Evolutionary conservation across 2,329 filamentous ascomycete genomes (phyloP), one percentile per base, ranked within the genome.

Genomic region (Incumbomyces delicatus): DNA sequence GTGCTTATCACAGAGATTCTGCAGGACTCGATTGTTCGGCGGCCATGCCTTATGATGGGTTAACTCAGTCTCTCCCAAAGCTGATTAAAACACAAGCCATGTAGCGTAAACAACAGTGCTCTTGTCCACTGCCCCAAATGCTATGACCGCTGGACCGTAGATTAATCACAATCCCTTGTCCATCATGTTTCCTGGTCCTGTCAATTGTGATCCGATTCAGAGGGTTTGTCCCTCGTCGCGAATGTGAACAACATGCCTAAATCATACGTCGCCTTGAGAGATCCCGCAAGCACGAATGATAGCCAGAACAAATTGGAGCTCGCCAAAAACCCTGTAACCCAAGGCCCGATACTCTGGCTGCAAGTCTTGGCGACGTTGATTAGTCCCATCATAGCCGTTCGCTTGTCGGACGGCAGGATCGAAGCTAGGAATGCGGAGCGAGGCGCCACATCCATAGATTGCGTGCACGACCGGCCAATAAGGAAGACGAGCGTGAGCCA

Each of bases 391-490:
- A 81, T 78, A 0, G 79, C 80, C 0, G 81, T 85, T 1, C 80
- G 69, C 62, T 85, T 80, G 46, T 77, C 73, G 0, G 79, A 75
- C 50, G 71, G 74, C 1, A 83, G 79, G 1, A 81, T 76, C 0
- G 79, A 78, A 0, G 80, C 78, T 34, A 85, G 80, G 47, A 85
- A 77, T 0, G 80, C 79, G 0, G 78, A 68, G 2, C 80, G 70
- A 0, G 80, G 80, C 0, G 77, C 80, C 63, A 83, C 79, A 51
- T 84, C 80, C 78, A 85, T 83, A 52, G 74, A 78, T 57, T 83
- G 82, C 31, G 83, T 65, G 0, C 77, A 76, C 2, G 77, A 68
- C 2, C 80, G 72, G 20, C 82, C 61, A 32, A 81, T 68, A 1
- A 85, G 64, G 0, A 84, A 66, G 0, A 67, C 66, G 1, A 77